Percentiles rank a stretch among this genome's conserved stretches.
Evolutionary conservation across 2,329 filamentous ascomycete genomes (phyloP).

Genomic region (Esteya vermicola): DNA sequence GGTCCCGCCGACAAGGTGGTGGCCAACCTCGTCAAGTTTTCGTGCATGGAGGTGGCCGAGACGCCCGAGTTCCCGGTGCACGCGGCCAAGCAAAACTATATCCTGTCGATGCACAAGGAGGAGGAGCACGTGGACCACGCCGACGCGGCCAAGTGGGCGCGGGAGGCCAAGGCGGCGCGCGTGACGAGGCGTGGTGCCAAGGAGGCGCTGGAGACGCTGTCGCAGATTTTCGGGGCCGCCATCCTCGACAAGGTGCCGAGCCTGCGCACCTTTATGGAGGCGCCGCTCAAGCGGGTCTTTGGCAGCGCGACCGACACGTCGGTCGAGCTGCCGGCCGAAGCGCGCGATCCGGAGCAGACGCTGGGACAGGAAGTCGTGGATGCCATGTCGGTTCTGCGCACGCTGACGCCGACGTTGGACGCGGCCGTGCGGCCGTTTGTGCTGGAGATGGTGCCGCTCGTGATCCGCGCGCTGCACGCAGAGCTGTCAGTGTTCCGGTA

Average conservation of each 20-base stretch:
- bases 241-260: slow-evolving; percentile 78
- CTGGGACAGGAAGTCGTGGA: slow-evolving; percentile 90
- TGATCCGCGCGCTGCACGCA: slow-evolving; percentile 79
- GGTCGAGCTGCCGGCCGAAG: slow-evolving; percentile 55
- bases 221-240: slow-evolving; percentile 60
- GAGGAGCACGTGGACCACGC: slow-evolving; percentile 89
- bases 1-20: slow-evolving; percentile 93
- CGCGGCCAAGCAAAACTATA: slow-evolving; percentile 60
- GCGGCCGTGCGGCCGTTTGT: slow-evolving; percentile 63
- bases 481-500: slow-evolving; percentile 87
- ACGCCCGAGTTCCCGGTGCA: slow-evolving; percentile 90
- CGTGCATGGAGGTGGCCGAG: slow-evolving; percentile 92
- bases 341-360: slow-evolving; percentile 56
- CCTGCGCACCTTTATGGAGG: slow-evolving; percentile 66
- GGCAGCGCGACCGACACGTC: too few species aligned
- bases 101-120: slow-evolving; percentile 91
- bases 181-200: slow-evolving; percentile 89
- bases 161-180: slow-evolving; percentile 74
- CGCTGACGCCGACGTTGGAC: slow-evolving; percentile 82
- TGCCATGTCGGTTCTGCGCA: slow-evolving; percentile 81
- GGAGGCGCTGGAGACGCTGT: slow-evolving; percentile 80
- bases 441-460: slow-evolving; percentile 66
- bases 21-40: slow-evolving; percentile 90
- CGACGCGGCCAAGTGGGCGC: slow-evolving; percentile 79
- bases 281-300: slow-evolving; percentile 64